phyloP scores from a whole-genome alignment of 192 early-diverging fungal species.

The Gonapodya prolifera region DNA sequence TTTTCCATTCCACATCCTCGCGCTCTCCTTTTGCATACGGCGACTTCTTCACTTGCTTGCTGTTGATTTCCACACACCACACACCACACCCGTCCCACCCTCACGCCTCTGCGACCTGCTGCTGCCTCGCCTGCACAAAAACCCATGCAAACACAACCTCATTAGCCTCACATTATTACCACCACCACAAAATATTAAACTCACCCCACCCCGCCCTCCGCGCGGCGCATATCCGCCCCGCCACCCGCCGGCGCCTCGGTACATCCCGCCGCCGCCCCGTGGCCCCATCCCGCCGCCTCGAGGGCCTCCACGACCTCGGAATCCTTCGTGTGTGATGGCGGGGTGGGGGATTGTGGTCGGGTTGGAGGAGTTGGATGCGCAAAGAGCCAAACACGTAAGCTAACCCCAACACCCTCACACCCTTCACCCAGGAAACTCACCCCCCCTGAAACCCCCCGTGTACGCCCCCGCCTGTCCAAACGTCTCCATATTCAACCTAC shows the following conservation, averaged over 20 bases:
- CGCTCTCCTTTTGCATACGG: neutral
- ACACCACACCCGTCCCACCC: neutral
- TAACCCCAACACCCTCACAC: neutral
- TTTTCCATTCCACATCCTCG: neutral
- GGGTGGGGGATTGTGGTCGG: neutral
- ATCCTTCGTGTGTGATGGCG: neutral
- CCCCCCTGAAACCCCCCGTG: neutral
- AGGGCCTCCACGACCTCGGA: neutral
- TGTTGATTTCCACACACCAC: neutral
- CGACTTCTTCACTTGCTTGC: neutral
- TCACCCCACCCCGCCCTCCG: neutral
- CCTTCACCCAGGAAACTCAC: neutral
- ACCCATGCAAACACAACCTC: neutral
- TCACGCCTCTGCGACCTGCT: neutral
- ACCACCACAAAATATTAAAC: neutral
- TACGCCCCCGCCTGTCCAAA: constrained; percentile 68
- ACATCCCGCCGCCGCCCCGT: neutral
- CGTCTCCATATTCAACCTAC: constrained; percentile 85
- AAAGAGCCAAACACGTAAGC: neutral
- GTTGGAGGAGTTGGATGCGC: neutral
- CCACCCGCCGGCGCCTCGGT: neutral
- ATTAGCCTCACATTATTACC: neutral
- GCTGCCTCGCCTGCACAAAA: neutral
- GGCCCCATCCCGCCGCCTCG: neutral
- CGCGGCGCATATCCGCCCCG: neutral